Base-by-base conservation (phyloP, 768 basidiomycete genomes). In the Boletus rubropictus region DNA sequence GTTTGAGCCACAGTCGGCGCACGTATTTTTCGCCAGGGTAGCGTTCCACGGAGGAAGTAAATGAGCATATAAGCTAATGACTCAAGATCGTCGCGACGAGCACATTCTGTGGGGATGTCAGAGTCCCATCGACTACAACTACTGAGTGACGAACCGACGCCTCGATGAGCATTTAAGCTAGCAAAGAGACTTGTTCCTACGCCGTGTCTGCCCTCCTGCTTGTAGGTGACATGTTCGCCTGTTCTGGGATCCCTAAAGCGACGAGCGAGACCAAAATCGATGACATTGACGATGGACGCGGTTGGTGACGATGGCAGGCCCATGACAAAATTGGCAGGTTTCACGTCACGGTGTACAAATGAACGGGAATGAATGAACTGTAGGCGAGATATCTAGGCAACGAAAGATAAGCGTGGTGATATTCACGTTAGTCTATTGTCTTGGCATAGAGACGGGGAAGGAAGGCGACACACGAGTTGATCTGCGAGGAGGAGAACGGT, bases 251-350 rank as follows among this genome's bases (percentile, higher is more conserved):
- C 85, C 18, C 84, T 78, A 60, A 77, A 89, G 55, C 84, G 84
- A 63, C 87, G 87, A 0, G 87, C 86, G 38, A 89, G 82, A 12
- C 87, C 87, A 67, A 89, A 89, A 70, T 89, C 87, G 56, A 89
- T 89, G 55, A 99, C 88, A 66, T 98, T 95, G 63, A 99, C 93
- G 58, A 83, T 69, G 57, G 77, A 76, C 0, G 77, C 61, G 65
- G 78, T 72, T 53, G 80, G 83, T 52, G 81, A 81, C 38, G 81
- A 78, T 0, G 62, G 39, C 14, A 48, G 45, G 53, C 91, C 89
- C 90, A 98, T 97, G 51, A 99, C 85, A 64, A 99, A 99, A 71
- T 99, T 98, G 59, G 95, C 95, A 31, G 95, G 95, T 67, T 98
- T 99, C 68, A 99, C 87, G 64, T 98, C 95, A 55, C 95, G 88